A percentile compares a stretch with the other conserved stretches of the same genome.
These are phyloP conservation scores for Calonectria pteridis DNA, from an alignment of 2,329 filamentous ascomycete genomes.

Conservation along the genomic window DNA sequence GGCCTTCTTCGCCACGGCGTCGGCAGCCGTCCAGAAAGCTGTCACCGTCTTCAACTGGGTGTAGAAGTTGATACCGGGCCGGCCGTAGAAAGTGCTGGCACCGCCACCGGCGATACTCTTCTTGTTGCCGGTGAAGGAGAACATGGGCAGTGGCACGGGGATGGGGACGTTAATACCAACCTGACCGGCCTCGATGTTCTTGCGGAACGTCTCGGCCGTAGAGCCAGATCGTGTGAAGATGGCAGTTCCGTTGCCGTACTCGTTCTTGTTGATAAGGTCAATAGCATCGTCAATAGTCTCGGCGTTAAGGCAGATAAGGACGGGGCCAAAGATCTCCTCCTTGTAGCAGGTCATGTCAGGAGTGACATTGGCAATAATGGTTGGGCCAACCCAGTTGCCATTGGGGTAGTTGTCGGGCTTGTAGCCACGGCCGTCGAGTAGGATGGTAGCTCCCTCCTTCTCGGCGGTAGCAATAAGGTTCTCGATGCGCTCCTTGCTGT, in stretches of 20 bases:
- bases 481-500: constrained; percentile 85
- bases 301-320: constrained; percentile 84
- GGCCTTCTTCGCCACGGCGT: constrained; percentile 87
- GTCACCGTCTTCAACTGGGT: constrained; percentile 99
- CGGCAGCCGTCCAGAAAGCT: constrained; percentile 86
- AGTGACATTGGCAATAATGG: constrained; percentile 85
- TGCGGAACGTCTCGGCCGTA: constrained; percentile 82
- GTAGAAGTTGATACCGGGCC: constrained; percentile 92
- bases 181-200: constrained; percentile 86
- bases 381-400: constrained; percentile 88
- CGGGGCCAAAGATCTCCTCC: constrained; percentile 89
- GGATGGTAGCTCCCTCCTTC: constrained; percentile 82
- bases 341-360: constrained; percentile 86
- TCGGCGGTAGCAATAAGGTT: constrained; percentile 80
- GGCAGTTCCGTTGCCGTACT: constrained; percentile 88
- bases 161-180: constrained; percentile 89
- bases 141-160: constrained; percentile 78
- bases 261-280: constrained; percentile 84
- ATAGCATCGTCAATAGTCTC: constrained; percentile 84
- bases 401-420: constrained; percentile 84
- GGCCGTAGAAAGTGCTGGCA: constrained; percentile 94
- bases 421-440: constrained; percentile 84
- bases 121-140: constrained; percentile 84
- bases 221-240: constrained; percentile 86
- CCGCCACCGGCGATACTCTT: constrained; percentile 92